Percentiles rank a stretch among this genome's conserved stretches.
phyloP scores from a whole-genome alignment of 345 rosid genomes.

The Salix caprea region DNA sequence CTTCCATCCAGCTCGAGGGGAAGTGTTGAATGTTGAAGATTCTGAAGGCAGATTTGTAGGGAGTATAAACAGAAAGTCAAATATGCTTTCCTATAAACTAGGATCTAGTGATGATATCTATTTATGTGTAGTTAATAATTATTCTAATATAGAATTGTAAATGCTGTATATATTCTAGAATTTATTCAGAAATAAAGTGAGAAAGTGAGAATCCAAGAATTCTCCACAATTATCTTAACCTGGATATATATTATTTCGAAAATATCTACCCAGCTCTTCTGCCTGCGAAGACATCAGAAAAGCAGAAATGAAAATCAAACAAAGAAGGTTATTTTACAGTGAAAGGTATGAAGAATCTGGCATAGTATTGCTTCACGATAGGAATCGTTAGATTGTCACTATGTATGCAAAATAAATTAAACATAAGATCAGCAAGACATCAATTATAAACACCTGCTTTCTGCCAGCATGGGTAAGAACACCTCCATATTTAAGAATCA shows the following conservation, averaged over 20 bases:
- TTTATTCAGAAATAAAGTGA: no score
- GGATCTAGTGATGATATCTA: no score
- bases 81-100: no score
- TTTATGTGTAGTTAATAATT: no score
- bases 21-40: no score
- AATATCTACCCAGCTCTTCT: conserved; percentile 97
- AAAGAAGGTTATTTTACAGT: background rate
- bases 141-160: no score
- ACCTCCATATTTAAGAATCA: conserved; percentile 99
- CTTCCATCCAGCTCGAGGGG: background rate
- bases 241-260: conserved; percentile 98
- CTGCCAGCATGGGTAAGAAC: conserved; percentile 99
- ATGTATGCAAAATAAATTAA: background rate
- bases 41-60: no score
- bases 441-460: conserved; percentile 62
- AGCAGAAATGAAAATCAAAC: conserved; percentile 1
- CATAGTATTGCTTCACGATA: background rate
- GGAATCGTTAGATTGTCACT: background rate
- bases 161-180: no score
- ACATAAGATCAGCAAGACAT: background rate
- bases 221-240: conserved; percentile 37
- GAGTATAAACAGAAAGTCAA: no score
- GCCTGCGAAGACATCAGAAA: conserved; percentile 52
- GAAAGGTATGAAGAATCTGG: background rate
- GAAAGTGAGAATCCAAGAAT: no score